These are phyloP conservation scores for Globisporangium spiculum DNA, from an alignment of 352 stramenopile species.

Conservation along the genomic window DNA sequence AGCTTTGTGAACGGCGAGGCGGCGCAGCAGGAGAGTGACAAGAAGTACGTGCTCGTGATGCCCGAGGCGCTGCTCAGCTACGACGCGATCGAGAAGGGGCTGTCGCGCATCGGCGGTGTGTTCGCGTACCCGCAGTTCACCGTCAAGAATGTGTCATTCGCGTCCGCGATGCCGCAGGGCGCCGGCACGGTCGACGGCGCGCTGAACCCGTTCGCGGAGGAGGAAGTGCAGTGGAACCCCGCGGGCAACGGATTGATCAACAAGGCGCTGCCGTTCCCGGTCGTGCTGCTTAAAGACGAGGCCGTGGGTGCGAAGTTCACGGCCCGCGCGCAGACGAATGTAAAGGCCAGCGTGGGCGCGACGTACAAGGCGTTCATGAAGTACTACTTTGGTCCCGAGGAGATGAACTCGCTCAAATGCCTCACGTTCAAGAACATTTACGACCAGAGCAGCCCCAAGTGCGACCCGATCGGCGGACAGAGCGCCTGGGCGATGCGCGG, in stretches of 20 bases:
- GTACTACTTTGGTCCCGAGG: conserved; percentile 77
- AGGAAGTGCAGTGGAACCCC: conserved; percentile 69
- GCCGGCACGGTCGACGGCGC: conserved; percentile 46
- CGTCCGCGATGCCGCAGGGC: conserved; percentile 55
- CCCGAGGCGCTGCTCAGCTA: conserved; percentile 52
- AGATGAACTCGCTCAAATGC: conserved; percentile 73
- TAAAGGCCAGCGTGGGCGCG: conserved; percentile 32
- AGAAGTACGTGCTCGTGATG: conserved; percentile 68
- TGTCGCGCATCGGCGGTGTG: conserved; percentile 48
- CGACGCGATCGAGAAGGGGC: conserved; percentile 26
- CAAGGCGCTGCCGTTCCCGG: conserved; percentile 45
- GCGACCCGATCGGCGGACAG: conserved; percentile 77
- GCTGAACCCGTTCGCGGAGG: conserved; percentile 66
- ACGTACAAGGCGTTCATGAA: conserved; percentile 82
- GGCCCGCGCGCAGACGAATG: conserved; percentile 57
- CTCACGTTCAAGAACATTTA: conserved; percentile 80
- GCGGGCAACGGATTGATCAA: conserved; percentile 45
- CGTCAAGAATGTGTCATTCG: conserved; percentile 48
- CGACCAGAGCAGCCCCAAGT: conserved; percentile 55
- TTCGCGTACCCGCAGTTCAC: conserved; percentile 49
- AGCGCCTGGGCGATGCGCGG: conserved; percentile 67
- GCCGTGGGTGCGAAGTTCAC: conserved; percentile 39
- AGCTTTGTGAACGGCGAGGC: conserved; percentile 36
- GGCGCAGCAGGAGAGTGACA: conserved; percentile 18
- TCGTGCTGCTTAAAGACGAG: conserved; percentile 61